These are phyloP conservation scores for Cercospora sojina DNA, from an alignment of 2,329 filamentous ascomycete genomes.

Conservation along the genomic window DNA sequence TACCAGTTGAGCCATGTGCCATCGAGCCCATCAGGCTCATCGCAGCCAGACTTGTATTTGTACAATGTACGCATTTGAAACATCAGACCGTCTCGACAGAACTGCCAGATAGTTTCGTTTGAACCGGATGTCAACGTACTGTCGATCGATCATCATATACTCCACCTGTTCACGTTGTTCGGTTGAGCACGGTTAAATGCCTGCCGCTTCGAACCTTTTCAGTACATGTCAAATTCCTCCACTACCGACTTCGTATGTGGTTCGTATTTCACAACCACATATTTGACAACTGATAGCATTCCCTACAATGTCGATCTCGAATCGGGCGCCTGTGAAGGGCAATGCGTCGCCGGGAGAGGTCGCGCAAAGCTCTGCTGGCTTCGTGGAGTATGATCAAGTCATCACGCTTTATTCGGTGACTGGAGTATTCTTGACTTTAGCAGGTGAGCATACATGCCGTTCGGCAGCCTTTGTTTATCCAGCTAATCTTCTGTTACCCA, in stretches of 20 bases:
- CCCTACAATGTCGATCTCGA: not conserved
- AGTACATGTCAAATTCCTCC: not conserved
- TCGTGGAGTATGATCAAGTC: not conserved
- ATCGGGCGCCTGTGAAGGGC: not conserved
- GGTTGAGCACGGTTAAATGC: not conserved
- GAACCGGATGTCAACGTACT: not conserved
- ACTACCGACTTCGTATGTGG: not conserved
- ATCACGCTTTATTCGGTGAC: not conserved
- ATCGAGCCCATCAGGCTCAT: not conserved
- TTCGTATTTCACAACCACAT: not conserved
- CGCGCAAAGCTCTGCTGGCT: not conserved
- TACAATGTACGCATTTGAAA: not conserved
- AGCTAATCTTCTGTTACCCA: not conserved
- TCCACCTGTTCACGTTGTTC: not conserved
- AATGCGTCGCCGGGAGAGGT: not conserved
- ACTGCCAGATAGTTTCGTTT: not conserved
- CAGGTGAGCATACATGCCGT: not conserved
- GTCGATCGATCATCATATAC: not conserved
- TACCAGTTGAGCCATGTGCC: not conserved
- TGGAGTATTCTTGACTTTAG: constrained; percentile 2
- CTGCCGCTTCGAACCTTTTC: not conserved
- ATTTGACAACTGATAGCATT: not conserved
- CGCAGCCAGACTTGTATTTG: not conserved
- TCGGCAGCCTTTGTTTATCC: not conserved
- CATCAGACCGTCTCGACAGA: not conserved